Base-by-base conservation (phyloP, 2,329 filamentous ascomycete genomes). In the Fusarium sp. region DNA sequence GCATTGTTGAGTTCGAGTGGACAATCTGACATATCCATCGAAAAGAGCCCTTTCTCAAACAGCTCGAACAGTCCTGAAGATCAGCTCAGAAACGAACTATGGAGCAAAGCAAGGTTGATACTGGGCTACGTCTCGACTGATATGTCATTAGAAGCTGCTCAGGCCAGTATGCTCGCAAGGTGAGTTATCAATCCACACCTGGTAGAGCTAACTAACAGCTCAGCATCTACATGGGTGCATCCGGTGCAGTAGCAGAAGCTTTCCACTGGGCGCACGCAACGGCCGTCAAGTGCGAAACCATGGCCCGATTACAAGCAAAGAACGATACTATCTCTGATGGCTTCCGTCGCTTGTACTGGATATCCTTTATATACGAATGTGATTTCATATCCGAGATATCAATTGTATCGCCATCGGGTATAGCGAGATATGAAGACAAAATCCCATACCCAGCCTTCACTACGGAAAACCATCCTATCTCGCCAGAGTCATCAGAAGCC, bases 331-430 rank as follows among this genome's bases (percentile, higher is more conserved):
- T 67, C 68, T 38, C 77, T 1, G 78, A 81, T 28, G 55, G 72
- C 0, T 79, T 81, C 39, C 55, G 77, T 1, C 73, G 78, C 5
- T 30, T 81, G 6, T 81, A 77, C 32, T 81, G 79, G 79, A 68
- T 81, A 8, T 75, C 77, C 2, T 79, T 79, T 14, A 79, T 81
- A 7, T 77, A 76, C 44, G 79, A 81, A 34, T 78, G 79, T 1
- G 79, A 81, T 36, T 81, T 79, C 34, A 73, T 78, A 13, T 80
- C 79, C 0, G 79, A 80, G 54, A 72, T 81, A 24, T 80, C 79
- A 0, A 66, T 79, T 4, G 72, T 66, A 1, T 70, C 78, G 1
- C 79, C 79, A 0, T 81, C 79, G 13, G 79, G 79, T 7, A 79
- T 81, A 34, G 73, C 77, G 0, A 66, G 75, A 30, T 81, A 77